Base-by-base conservation (phyloP, 345 rosid genomes). In the Eucalyptus virginea region DNA sequence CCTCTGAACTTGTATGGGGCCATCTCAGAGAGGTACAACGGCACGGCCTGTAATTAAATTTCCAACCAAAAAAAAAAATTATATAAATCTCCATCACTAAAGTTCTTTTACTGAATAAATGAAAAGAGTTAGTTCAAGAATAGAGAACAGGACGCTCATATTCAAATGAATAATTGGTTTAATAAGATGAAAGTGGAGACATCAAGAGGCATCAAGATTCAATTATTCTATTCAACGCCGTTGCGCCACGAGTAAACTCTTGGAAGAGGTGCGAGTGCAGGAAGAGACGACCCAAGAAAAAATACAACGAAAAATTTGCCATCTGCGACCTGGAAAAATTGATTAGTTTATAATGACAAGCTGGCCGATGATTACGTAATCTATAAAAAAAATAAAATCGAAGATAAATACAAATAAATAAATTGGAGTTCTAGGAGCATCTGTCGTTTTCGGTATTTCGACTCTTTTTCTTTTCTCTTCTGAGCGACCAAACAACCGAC, bases 1-100 rank as follows among this genome's bases (percentile, higher is more conserved):
- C 99, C 99, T 92, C 99, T 96, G 94, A 87, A 98, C 91, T 86
- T 96, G 98, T 98, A 97, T 4, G 99, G 99, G 37, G 99, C 98
- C 99, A 96, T 96, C 92, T 98, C 99, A 1, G 99, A 98, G 23
- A 98, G 93, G 92, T 98, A 98, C 7, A 98, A 96, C 77, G 99
- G 99, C 91, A 97, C 99, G 14, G 99, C 91, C 98, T 98, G 99
- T 89, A 91, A 92, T 62, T 87, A 51, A 51, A 51, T 51, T 23
- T 86, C 42, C 81, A 81, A 52, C 86, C 60, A 21, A 21, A 54
- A 21, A 11, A 14, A 48, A 12, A 52, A 6, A 51, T 34, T 3
- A 51, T 49, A 42, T 51, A 87, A 44, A 81, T n/a, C 40, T 52
- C 16, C 83, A n/a, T 58, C 34, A n/a, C 11, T 51, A 45, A 81